phyloP scores from a whole-genome alignment of 768 basidiomycete genomes.

The Boletellus ananas region DNA sequence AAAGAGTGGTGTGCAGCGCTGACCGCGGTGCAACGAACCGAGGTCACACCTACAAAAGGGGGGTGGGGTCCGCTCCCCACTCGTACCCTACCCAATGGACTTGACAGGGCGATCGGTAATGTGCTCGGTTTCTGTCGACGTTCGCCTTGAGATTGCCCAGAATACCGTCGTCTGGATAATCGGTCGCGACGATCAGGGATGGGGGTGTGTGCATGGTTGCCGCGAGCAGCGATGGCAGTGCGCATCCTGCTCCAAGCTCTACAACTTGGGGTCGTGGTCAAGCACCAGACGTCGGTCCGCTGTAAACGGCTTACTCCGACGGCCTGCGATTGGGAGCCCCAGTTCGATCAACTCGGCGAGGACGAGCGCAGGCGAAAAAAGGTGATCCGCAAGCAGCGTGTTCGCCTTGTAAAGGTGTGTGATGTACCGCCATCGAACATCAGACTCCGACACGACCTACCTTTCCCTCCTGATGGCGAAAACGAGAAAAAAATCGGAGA shows the following conservation, averaged over 20 bases:
- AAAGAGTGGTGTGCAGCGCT: background rate
- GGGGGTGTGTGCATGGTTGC: slow-evolving; percentile 45
- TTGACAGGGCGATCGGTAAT: slow-evolving; percentile 36
- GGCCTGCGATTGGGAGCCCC: slow-evolving; percentile 40
- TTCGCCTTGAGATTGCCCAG: slow-evolving; percentile 54
- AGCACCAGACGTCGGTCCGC: background rate
- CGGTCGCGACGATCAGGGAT: slow-evolving; percentile 55
- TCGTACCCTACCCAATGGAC: slow-evolving; percentile 53
- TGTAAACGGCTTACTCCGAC: slow-evolving; percentile 35
- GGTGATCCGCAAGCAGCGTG: slow-evolving; percentile 66
- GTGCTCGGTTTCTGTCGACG: slow-evolving; percentile 44
- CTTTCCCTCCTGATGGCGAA: slow-evolving; percentile 50
- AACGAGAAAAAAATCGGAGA: background rate
- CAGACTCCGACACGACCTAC: slow-evolving; percentile 31
- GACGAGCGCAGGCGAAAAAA: slow-evolving; percentile 67
- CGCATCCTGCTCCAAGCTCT: slow-evolving; percentile 71
- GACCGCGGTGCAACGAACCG: background rate
- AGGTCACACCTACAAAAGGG: slow-evolving; percentile 43
- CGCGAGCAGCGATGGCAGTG: slow-evolving; percentile 60
- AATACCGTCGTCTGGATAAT: slow-evolving; percentile 65
- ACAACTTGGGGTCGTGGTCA: slow-evolving; percentile 41
- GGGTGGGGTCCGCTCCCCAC: slow-evolving; percentile 54
- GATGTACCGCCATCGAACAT: slow-evolving; percentile 2
- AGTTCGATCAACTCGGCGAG: slow-evolving; percentile 65
- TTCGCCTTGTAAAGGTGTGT: slow-evolving; percentile 45